phyloP scores from a whole-genome alignment of 2,329 filamentous ascomycete species.

The Colletotrichum abscissum region DNA sequence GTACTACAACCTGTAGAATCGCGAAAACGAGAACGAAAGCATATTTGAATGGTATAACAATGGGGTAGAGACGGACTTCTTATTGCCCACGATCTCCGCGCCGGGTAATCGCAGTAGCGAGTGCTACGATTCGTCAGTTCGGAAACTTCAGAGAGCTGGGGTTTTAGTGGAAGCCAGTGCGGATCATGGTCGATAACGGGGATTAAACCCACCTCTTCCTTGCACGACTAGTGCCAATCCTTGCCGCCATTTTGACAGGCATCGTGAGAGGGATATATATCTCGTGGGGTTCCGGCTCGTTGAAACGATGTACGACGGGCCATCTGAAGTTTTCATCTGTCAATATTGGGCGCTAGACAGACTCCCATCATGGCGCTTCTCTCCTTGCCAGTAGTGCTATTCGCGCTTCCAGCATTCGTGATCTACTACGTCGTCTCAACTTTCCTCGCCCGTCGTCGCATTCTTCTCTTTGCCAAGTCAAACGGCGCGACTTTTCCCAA shows the following conservation, averaged over 20 bases:
- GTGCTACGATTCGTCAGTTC: background rate
- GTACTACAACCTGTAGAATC: background rate
- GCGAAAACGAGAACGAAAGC: background rate
- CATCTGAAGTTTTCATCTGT: background rate
- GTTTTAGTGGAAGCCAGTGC: background rate
- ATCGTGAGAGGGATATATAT: constrained; percentile 1
- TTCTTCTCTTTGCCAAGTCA: constrained; percentile 18
- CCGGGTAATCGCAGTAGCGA: background rate
- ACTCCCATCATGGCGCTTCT: constrained; percentile 12
- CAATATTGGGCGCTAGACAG: background rate
- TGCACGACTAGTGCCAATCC: background rate
- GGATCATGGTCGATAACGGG: background rate
- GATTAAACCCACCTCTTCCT: background rate
- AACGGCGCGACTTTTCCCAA: constrained; percentile 20
- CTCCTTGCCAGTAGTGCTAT: background rate
- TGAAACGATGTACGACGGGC: background rate
- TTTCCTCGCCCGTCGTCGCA: constrained; percentile 10
- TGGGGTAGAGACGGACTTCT: background rate
- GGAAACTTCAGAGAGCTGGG: background rate
- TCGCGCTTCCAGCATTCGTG: background rate
- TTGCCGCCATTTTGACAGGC: background rate
- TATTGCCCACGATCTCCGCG: background rate
- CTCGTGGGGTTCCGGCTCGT: background rate
- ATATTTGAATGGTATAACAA: background rate
- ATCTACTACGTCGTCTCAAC: background rate